Conservation (phyloP, 768 basidiomycete genomes). For the Leucosporidium creatinivorum region DNA sequence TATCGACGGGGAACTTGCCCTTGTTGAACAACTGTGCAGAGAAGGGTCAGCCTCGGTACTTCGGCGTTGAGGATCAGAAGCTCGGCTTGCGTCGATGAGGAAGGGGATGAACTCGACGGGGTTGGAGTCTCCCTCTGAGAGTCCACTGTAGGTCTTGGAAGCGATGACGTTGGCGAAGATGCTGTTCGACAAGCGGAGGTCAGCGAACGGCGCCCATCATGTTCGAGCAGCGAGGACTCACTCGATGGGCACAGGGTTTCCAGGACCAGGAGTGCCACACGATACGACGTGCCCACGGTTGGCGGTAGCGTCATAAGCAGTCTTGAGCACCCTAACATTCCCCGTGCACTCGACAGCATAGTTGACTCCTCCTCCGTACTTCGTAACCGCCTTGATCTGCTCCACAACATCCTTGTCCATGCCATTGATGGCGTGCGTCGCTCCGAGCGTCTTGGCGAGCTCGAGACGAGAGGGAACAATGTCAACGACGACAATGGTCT, state of each 20-base stretch:
- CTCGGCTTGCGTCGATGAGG: conserved; percentile 18
- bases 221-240: too few relatives aligned
- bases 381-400: conserved; percentile 22
- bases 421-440: conserved; percentile 30
- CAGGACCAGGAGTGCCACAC: conserved; percentile 20
- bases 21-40: conserved; percentile 22
- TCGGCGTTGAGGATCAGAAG: too few relatives aligned
- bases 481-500: conserved; percentile 35
- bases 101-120: conserved; percentile 32
- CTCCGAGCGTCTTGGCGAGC: conserved; percentile 32
- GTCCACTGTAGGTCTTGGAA: conserved; percentile 16
- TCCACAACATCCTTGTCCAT: conserved; percentile 10
- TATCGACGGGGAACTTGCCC: conserved; percentile 38
- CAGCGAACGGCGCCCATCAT: too few relatives aligned
- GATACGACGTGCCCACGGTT: conserved; percentile 10
- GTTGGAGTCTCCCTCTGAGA: conserved; percentile 31
- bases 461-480: conserved; percentile 18
- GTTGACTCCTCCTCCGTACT: conserved; percentile 20
- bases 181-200: too few relatives aligned
- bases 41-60: neutral
- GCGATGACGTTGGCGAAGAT: conserved; percentile 23
- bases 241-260: neutral
- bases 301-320: conserved; percentile 17
- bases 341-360: conserved; percentile 34
- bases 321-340: conserved; percentile 20